Conservation (phyloP, 1,284 basidiomycete genomes). For the Apiotrichum siamense region DNA sequence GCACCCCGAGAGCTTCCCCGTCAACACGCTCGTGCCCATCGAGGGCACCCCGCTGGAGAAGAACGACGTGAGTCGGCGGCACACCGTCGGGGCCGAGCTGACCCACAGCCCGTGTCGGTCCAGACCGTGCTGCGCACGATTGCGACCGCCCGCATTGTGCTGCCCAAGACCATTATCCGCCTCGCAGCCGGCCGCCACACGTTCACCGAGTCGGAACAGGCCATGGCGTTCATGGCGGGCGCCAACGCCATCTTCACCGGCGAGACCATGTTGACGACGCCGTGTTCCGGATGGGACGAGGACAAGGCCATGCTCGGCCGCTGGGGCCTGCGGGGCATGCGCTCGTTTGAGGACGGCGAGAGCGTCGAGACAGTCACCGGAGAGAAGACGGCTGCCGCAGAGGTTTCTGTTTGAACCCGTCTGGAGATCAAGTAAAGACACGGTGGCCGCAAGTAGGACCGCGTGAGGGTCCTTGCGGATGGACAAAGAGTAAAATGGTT, state of each 20-base stretch:
- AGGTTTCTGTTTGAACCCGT: background rate
- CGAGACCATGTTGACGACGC: conserved; percentile 94
- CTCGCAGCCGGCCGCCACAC: conserved; percentile 90
- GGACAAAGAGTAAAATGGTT: too few species aligned
- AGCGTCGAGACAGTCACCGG: conserved; percentile 8
- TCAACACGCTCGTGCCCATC: conserved; percentile 78
- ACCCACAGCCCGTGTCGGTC: conserved; percentile 67
- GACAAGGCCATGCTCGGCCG: conserved; percentile 90
- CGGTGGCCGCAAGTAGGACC: background rate
- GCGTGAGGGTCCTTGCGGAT: too few species aligned
- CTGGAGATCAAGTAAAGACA: background rate
- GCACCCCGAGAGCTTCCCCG: conserved; percentile 96
- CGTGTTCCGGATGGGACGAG: conserved; percentile 88
- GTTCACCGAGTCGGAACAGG: conserved; percentile 85
- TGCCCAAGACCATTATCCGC: conserved; percentile 89
- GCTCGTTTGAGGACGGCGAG: conserved; percentile 61
- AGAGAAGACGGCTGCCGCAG: background rate
- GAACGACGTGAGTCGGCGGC: conserved; percentile 51
- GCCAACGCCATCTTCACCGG: conserved; percentile 98
- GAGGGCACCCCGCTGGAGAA: conserved; percentile 56
- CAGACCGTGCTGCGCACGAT: conserved; percentile 88
- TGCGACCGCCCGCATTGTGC: conserved; percentile 85
- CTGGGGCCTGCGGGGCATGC: conserved; percentile 90
- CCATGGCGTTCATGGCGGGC: conserved; percentile 95
- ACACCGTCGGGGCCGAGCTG: too few species aligned